Base-by-base conservation (phyloP, 306 rosid genomes). In the Oemleria cerasiformis region DNA sequence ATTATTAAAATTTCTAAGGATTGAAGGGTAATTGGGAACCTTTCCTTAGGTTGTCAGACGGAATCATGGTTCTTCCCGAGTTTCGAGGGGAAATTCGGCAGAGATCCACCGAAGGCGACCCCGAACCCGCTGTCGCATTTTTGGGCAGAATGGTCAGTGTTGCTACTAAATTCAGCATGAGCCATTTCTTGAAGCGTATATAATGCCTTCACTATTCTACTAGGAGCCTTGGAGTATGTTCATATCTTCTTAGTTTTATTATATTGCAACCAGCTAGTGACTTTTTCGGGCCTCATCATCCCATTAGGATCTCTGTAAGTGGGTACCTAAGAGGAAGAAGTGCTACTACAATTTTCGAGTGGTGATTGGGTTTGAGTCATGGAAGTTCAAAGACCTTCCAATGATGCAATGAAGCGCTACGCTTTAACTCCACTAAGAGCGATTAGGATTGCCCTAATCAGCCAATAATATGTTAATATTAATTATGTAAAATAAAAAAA, bases 341-440 rank as follows among this genome's bases (percentile, higher is more conserved):
- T 73, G 73, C 55, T 59, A 48, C 67, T 71, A 75, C 75, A 55
- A 62, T 40, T 48, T 62, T 48, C 73, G 17, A 44, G 55, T 45
- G 69, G 65, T 59, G 61, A 17, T 78, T 71, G 56, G n/a, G 73
- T 83, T 51, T 51, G 9, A 75, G 57, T 58, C 39, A 89, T 87
- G 96, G 92, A 81, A 2, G 85, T 77, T 80, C 82, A 34, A 58
- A 72, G 44, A 39, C 77, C 79, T 41, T 75, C 74, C 25, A 77
- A 62, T 49, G 69, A 64, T 47, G 79, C 66, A 58, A 72, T 67
- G 48, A 67, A 78, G 75, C 59, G 21, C 71, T 70, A 9, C 17
- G 20, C 72, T 50, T 78, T 88, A 21, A 81, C 78, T 68, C 92
- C 84, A n/a, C 76, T 73, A 67, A 84, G 87, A 73, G 65, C 80